A percentile compares a stretch with the other conserved stretches of the same genome.
phyloP scores from a whole-genome alignment of 108 stramenopile genomes.

The Phaeodactylum tricornutum region DNA sequence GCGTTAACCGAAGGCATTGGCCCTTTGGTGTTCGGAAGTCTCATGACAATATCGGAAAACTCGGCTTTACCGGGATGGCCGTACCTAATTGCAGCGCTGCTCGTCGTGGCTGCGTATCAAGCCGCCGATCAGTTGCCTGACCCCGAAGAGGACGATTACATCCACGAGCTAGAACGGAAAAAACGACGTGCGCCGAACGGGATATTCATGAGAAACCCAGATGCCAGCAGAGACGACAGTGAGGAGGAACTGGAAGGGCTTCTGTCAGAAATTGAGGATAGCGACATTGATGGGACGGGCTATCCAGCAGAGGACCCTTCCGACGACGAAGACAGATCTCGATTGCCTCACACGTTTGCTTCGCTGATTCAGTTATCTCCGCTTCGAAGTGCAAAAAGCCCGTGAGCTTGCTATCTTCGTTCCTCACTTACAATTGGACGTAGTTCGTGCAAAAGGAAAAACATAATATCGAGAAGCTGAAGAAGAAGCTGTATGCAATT shows the following conservation, averaged over 20 bases:
- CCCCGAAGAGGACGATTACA: constrained; percentile 24
- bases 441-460: too few species aligned
- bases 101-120: constrained; percentile 44
- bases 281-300: too few species aligned
- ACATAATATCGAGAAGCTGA: too few species aligned
- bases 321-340: too few species aligned
- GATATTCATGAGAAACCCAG: background rate
- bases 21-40: constrained; percentile 65
- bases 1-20: constrained; percentile 90
- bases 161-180: constrained; percentile 42
- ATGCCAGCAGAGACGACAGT: background rate
- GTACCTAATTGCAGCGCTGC: constrained; percentile 42
- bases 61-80: constrained; percentile 66
- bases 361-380: too few species aligned
- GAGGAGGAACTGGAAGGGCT: constrained; percentile 5
- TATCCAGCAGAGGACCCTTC: too few species aligned
- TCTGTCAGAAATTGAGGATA: constrained; percentile 5
- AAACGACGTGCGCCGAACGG: constrained; percentile 10
- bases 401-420: too few species aligned
- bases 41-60: constrained; percentile 65
- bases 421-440: too few species aligned
- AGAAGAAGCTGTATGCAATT: too few species aligned
- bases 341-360: too few species aligned
- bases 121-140: constrained; percentile 33
- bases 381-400: too few species aligned